A percentile compares a stretch with the other conserved stretches of the same genome.
Evolutionary conservation across 2,329 filamentous ascomycete species (phyloP).

Genomic region (Pseudopithomyces chartarum): DNA sequence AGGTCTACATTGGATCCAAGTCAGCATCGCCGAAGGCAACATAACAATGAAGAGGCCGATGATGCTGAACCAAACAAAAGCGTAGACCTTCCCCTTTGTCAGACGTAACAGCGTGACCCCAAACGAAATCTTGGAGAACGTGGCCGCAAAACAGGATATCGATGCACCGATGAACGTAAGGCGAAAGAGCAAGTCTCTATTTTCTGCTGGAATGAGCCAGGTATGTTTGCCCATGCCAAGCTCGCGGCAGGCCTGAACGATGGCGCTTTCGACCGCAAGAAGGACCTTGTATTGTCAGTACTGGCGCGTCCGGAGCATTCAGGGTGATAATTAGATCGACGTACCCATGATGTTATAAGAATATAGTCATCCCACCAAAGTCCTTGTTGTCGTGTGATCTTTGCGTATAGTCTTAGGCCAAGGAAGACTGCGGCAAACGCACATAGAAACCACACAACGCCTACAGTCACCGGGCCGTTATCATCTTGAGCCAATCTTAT

Average conservation of each 20-base stretch:
- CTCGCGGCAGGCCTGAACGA: slow-evolving; percentile 25
- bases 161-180: slow-evolving; percentile 23
- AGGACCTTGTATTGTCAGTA: slow-evolving; percentile 19
- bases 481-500: slow-evolving; percentile 5
- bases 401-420: slow-evolving; percentile 32
- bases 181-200: slow-evolving; percentile 20
- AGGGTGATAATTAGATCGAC: background rate
- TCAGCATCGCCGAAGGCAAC: slow-evolving; percentile 27
- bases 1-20: slow-evolving; percentile 27
- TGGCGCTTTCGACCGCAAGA: slow-evolving; percentile 22
- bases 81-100: slow-evolving; percentile 15
- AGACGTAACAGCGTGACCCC: slow-evolving; percentile 34
- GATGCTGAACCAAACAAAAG: slow-evolving; percentile 31
- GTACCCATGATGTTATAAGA: slow-evolving; percentile 32
- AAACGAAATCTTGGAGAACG: slow-evolving; percentile 34
- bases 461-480: slow-evolving; percentile 30
- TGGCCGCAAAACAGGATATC: slow-evolving; percentile 31
- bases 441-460: slow-evolving; percentile 31
- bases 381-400: slow-evolving; percentile 26
- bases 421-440: slow-evolving; percentile 27
- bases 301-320: background rate
- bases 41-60: slow-evolving; percentile 31
- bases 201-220: slow-evolving; percentile 19
- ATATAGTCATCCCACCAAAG: slow-evolving; percentile 39
- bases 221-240: slow-evolving; percentile 32